phyloP scores from a whole-genome alignment of 202 grass and related monocot species.

The Thinopyrum obtusiflorum region DNA sequence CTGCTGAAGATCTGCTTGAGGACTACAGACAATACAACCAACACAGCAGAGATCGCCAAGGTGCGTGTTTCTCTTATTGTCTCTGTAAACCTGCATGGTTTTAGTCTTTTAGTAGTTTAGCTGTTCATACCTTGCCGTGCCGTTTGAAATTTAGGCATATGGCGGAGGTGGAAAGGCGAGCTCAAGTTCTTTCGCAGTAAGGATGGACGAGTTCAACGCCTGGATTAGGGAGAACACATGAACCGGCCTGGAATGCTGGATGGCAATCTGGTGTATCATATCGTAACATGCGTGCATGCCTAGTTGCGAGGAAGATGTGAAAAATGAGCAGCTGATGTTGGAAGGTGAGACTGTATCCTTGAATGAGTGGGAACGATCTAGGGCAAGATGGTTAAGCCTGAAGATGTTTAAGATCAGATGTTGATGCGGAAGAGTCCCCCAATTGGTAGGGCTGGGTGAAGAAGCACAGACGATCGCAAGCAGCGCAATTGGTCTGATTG shows the following conservation, averaged over 20 bases:
- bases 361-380: not conserved
- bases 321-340: not conserved
- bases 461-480: not conserved
- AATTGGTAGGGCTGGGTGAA: not conserved
- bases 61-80: slow-evolving; percentile 17
- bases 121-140: slow-evolving; percentile 1
- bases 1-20: slow-evolving; percentile 85
- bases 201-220: slow-evolving; percentile 83
- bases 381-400: not conserved
- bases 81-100: not conserved
- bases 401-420: not conserved
- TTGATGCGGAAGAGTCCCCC: not conserved
- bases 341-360: not conserved
- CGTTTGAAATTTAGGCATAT: slow-evolving; percentile 48
- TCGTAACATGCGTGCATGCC: not conserved
- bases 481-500: not conserved
- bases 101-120: not conserved
- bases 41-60: slow-evolving; percentile 84
- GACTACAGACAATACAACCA: slow-evolving; percentile 49
- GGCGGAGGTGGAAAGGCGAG: slow-evolving; percentile 67
- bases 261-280: not conserved
- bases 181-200: slow-evolving; percentile 83
- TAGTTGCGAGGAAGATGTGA: not conserved
- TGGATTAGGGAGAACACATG: slow-evolving; percentile 54
- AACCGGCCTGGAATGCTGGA: not conserved